Evolutionary conservation across 1,284 basidiomycete species (phyloP), one percentile per base, ranked within the genome.

Genomic region (Ustilago cynodontis): DNA sequence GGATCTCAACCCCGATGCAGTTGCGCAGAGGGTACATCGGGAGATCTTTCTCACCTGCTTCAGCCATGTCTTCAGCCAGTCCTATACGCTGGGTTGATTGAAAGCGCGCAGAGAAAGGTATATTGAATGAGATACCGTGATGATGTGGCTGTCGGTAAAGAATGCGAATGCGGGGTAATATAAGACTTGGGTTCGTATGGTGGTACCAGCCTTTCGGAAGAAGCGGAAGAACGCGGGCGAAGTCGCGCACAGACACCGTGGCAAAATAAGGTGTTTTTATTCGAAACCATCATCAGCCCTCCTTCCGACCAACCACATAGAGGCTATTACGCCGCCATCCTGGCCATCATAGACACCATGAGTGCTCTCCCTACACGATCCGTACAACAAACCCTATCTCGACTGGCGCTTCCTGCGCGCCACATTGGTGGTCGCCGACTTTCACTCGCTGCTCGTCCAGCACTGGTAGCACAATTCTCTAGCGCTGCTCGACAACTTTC

Each of bases 381-480:
- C 16, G 59, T 43, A 13, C n/a, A 31, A 10, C 9, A 33, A 14
- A 41, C 28, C 16, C 35, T 65, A 20, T 31, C 51, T 13, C 37
- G 22, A 22, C 39, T 66, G 0, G 64, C 51, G 28, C 55, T 54
- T 33, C 63, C 64, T 18, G 70, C 70, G 20, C 70, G 70, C 8
- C 64, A 47, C 2, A 45, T 63, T 16, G 70, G 59, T 24, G 70
- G 70, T 20, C 55, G 64, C 33, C 64, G 70, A 13, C 52, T 66
- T 28, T 49, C 57, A 2, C 51, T 45, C 20, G 59, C 52, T 45
- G n/a, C 54, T 47, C 55, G 49, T 52, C 28, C 41, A 26, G 16
- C 61, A 22, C 39, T 70, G 49, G 50, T 54, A 16, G 35, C 58
- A 31, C 49, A 41, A 22, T 43, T 28, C 11, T 22, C 50, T 1